Percentiles rank a stretch among this genome's conserved stretches.
Evolutionary conservation across 805 yeast species (phyloP).

Genomic region (Starmerella ratchasimensis): DNA sequence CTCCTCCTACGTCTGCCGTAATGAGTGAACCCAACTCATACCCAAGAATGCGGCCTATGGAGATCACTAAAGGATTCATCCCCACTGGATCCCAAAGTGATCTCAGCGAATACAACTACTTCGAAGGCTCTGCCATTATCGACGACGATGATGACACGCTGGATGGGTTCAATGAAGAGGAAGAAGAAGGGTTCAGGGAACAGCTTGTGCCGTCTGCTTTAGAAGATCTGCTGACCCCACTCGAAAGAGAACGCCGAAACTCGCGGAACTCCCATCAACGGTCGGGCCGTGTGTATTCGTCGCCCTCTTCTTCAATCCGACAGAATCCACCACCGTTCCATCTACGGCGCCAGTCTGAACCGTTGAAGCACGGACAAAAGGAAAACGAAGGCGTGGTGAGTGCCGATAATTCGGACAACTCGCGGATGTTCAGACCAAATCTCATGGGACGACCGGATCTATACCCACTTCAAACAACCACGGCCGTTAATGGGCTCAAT

Average conservation of each 20-base stretch:
- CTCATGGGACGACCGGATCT: too few relatives aligned
- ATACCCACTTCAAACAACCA: too few relatives aligned
- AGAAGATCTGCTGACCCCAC: slow-evolving; percentile 70
- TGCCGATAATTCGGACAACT: too few relatives aligned
- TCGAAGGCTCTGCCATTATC: slow-evolving; percentile 28
- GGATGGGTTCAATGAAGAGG: slow-evolving; percentile 23
- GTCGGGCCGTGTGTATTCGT: slow-evolving; percentile 12
- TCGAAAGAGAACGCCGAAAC: slow-evolving; percentile 56
- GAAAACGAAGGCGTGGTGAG: too few relatives aligned
- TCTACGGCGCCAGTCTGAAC: slow-evolving; percentile 6
- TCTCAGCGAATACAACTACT: too few relatives aligned
- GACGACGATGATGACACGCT: slow-evolving; percentile 23
- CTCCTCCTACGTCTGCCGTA: too few relatives aligned
- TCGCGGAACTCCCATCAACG: slow-evolving; percentile 31
- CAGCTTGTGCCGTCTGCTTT: slow-evolving; percentile 73
- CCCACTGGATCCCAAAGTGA: too few relatives aligned
- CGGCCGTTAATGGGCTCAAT: too few relatives aligned
- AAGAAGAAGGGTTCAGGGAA: slow-evolving; percentile 40
- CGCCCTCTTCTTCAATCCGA: slow-evolving; percentile 5
- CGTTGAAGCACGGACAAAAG: not conserved
- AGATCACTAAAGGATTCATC: too few relatives aligned
- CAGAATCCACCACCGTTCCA: slow-evolving; percentile 2
- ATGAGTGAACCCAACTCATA: too few relatives aligned
- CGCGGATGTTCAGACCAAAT: too few relatives aligned
- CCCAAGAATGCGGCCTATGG: too few relatives aligned